Conservation (phyloP, 1,284 basidiomycete genomes). For the Trametes sp. region DNA sequence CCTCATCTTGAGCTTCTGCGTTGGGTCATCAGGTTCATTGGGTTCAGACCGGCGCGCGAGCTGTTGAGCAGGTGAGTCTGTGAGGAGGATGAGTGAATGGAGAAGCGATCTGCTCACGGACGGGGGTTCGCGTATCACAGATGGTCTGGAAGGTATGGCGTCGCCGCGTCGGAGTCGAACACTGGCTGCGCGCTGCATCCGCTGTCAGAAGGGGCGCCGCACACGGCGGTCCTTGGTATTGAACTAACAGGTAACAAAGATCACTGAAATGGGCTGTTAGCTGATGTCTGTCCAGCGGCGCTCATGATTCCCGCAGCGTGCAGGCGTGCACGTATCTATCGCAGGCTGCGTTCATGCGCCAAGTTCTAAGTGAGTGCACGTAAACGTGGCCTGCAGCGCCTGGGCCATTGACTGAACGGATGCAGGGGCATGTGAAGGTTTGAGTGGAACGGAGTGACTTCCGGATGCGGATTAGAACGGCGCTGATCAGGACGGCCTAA, state of each 20-base stretch:
- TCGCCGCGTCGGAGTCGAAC: slow-evolving; percentile 3
- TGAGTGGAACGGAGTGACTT: not conserved
- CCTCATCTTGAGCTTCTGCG: too few relatives aligned
- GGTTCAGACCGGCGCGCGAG: slow-evolving; percentile 2
- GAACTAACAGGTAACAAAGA: not conserved
- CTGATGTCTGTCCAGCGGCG: not conserved
- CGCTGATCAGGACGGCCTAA: not conserved
- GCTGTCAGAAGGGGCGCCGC: slow-evolving; percentile 5
- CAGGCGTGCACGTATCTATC: too few relatives aligned
- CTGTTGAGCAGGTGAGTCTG: too few relatives aligned
- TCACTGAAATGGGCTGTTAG: not conserved
- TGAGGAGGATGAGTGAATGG: not conserved
- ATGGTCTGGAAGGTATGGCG: not conserved
- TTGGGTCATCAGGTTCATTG: not conserved
- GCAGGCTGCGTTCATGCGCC: too few relatives aligned
- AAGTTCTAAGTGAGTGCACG: not conserved
- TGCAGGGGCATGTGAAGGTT: not conserved
- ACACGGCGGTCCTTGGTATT: not conserved
- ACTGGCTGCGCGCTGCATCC: not conserved
- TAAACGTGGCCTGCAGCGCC: not conserved
- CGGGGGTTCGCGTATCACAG: slow-evolving; percentile 17
- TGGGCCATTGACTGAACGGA: too few relatives aligned
- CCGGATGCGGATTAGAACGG: not conserved
- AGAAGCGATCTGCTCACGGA: not conserved
- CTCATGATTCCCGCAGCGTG: too few relatives aligned